Conservation (phyloP, 345 rosid species). For the Physaria fendleri region DNA sequence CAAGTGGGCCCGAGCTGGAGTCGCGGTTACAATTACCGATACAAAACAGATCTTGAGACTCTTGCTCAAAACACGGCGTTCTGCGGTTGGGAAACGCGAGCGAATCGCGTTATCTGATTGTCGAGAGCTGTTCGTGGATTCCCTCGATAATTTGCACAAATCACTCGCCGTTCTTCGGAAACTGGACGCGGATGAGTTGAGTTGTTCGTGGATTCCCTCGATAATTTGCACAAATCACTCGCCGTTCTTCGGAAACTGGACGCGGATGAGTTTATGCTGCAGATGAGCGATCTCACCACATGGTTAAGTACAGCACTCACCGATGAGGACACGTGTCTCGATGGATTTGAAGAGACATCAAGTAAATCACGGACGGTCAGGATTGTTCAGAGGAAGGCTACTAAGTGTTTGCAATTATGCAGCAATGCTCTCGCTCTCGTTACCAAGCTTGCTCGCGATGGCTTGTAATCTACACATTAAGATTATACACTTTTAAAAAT, state of each 20-base stretch:
- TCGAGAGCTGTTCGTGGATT: constrained; percentile 45
- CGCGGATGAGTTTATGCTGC: constrained; percentile 32
- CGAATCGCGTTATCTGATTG: constrained; percentile 58
- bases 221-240: constrained; percentile 58
- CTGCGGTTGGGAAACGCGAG: constrained; percentile 19
- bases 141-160: constrained; percentile 49
- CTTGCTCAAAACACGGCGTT: constrained; percentile 23
- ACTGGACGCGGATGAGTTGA: constrained; percentile 38
- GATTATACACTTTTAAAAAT: too few species aligned
- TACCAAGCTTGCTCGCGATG: constrained; percentile 57
- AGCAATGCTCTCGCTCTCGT: constrained; percentile 85
- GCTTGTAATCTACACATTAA: constrained; percentile 28
- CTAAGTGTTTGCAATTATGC: constrained; percentile 40
- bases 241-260: constrained; percentile 45
- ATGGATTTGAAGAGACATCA: constrained; percentile 48
- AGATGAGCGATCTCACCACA: constrained; percentile 57
- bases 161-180: constrained; percentile 52
- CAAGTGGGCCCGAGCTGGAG: constrained; percentile 78
- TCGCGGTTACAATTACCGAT: constrained; percentile 58
- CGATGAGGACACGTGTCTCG: constrained; percentile 61
- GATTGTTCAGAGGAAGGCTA: constrained; percentile 35
- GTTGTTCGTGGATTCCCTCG: too few species aligned
- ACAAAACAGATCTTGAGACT: constrained; percentile 32
- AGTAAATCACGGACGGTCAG: constrained; percentile 27
- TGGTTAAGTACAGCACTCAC: constrained; percentile 76